Evolutionary conservation across 305 asterid genomes (phyloP), one percentile per base, ranked within the genome.

Genomic region (Fraxinus latifolia): DNA sequence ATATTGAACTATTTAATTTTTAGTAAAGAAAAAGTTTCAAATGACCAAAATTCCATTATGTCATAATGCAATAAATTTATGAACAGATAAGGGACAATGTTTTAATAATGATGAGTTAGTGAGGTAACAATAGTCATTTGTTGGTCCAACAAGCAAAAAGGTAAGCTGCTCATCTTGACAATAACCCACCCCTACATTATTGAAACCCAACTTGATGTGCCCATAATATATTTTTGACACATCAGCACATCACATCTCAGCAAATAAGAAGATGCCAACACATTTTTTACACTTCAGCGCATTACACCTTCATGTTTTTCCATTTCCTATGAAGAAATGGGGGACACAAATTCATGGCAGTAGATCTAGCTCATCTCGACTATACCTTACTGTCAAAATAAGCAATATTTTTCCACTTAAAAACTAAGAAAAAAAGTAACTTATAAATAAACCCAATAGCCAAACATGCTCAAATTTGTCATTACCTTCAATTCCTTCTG

Each of bases 401-500:
- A n/a, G 62, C 23, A 8, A n/a, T 1, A n/a, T 53, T 53, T 53
- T 53, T 53, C 62, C 62, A 53, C 62, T 68, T 12, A 11, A 14
- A 67, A 29, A 4, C 8, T 29, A 19, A 7, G 11, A 32, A 68
- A 27, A 14, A 44, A n/a, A 0, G 58, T 37, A 42, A 53, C 79
- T 83, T 21, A 39, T 53, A 21, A 25, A 65, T 39, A 73, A 19
- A 53, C 12, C 32, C 4, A 37, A 55, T n/a, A 33, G 76, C 76
- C 76, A 71, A 33, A 32, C 76, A 71, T 15, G 27, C 47, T 32
- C 25, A 15, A 71, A 71, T 33, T 71, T 71, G 27, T 27, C 77
- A 36, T 76, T 76, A 91, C 93, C 91, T 84, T 84, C 2, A 88
- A 78, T 53, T 82, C 87, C 1, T 70, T 77, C 27, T 85, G 90